Percentiles rank a stretch among this genome's conserved stretches.
Conservation (phyloP, 176 grass and related monocot genomes). For the Zizania latifolia region DNA sequence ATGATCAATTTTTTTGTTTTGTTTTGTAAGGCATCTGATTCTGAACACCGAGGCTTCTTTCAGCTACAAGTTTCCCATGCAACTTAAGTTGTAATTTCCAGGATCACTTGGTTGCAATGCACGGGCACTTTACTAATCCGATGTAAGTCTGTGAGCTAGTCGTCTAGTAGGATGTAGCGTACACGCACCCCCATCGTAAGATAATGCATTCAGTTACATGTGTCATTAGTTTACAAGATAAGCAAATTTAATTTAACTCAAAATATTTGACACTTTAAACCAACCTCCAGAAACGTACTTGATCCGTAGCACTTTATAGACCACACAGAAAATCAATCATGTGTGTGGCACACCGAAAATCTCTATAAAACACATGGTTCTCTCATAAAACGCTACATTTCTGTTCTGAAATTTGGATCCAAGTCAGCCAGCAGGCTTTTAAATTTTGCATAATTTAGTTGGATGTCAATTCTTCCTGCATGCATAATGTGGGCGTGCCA, state of each 20-base stretch:
- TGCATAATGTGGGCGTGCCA: neutral
- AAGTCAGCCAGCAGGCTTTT: too few relatives aligned
- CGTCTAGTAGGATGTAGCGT: too few relatives aligned
- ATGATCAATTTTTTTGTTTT: too few relatives aligned
- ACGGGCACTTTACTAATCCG: neutral
- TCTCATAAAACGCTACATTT: neutral
- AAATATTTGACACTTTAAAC: neutral
- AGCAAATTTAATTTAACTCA: neutral
- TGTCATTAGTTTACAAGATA: neutral
- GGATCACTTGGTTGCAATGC: neutral
- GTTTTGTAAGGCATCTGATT: conserved; percentile 5
- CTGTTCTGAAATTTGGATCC: neutral
- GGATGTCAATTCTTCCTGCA: neutral
- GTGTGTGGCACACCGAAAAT: neutral
- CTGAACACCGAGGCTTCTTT: neutral
- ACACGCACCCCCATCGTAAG: neutral
- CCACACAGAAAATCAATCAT: neutral
- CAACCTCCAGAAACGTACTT: neutral
- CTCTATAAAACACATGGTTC: neutral
- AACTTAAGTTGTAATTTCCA: too few relatives aligned
- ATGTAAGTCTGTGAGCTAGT: too few relatives aligned
- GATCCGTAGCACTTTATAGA: neutral
- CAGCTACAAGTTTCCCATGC: neutral
- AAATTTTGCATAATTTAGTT: too few relatives aligned
- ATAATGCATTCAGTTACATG: neutral